A percentile compares a stretch with the other conserved stretches of the same genome.
Evolutionary conservation across 148 eudicot species (phyloP).

Genomic region (Camellia sinensis): DNA sequence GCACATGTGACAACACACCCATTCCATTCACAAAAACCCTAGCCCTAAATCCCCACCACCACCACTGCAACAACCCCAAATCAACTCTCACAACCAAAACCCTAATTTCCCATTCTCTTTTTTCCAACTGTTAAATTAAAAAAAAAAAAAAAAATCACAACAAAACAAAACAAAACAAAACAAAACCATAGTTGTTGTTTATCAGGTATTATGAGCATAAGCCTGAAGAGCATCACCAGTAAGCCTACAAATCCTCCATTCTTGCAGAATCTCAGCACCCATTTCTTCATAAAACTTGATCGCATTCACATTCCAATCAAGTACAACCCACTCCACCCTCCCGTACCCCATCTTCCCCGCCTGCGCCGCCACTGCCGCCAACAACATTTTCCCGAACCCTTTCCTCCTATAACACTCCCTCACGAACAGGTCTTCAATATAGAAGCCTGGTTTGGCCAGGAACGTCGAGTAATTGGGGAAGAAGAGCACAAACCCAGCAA

Average conservation of each 20-base stretch:
- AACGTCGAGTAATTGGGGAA: conserved; percentile 78
- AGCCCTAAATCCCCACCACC: background rate
- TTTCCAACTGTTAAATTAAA: background rate
- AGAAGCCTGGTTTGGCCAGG: conserved; percentile 76
- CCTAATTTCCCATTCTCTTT: background rate
- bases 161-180: background rate
- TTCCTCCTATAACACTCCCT: conserved; percentile 72
- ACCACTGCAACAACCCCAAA: background rate
- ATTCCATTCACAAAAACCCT: background rate
- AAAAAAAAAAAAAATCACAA: background rate
- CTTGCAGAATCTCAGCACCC: conserved; percentile 73
- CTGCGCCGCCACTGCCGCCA: conserved; percentile 67
- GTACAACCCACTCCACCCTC: conserved; percentile 81
- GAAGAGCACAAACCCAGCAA: conserved; percentile 67
- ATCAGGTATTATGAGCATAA: conserved; percentile 24
- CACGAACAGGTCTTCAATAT: conserved; percentile 72
- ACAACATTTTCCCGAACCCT: conserved; percentile 62
- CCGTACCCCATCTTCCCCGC: conserved; percentile 72
- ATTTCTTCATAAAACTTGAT: conserved; percentile 67
- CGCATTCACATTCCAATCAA: conserved; percentile 88
- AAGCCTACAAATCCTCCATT: conserved; percentile 73
- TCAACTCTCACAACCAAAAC: background rate
- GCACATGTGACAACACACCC: background rate
- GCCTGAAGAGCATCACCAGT: conserved; percentile 64
- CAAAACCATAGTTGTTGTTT: background rate